Percentiles rank a stretch among this genome's conserved stretches.
Conservation (phyloP, 495 filamentous ascomycete species). For the Pyrenopolyporus hunteri region DNA sequence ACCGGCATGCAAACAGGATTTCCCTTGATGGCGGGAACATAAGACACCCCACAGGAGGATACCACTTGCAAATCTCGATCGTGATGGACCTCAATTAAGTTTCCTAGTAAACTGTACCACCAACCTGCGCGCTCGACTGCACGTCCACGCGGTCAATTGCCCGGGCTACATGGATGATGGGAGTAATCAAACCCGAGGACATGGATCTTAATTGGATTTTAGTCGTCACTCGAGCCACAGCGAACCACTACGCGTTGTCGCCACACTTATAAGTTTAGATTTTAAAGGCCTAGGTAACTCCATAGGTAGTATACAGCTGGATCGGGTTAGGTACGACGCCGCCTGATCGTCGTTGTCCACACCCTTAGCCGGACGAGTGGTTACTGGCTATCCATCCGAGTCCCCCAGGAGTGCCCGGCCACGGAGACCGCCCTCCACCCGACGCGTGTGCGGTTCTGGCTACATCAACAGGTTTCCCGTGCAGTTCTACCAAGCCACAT, state of each 20-base stretch:
- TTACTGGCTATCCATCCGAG: too few species aligned
- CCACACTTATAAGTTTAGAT: constrained; percentile 3
- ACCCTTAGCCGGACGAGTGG: background rate
- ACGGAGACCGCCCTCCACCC: constrained; percentile 20
- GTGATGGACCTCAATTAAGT: background rate
- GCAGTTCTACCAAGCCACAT: constrained; percentile 33
- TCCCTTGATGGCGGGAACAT: background rate
- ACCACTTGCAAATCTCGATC: constrained; percentile 33
- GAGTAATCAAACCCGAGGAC: background rate
- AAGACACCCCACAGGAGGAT: constrained; percentile 22
- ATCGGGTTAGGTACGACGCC: constrained; percentile 14
- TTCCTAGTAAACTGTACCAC: background rate
- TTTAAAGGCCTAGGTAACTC: too few species aligned
- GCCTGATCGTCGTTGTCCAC: constrained; percentile 11
- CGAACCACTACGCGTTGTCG: constrained; percentile 4
- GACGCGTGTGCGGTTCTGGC: background rate
- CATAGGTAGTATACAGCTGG: too few species aligned
- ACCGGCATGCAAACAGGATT: constrained; percentile 29
- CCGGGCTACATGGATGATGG: constrained; percentile 12
- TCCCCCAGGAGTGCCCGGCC: constrained; percentile 6
- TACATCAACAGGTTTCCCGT: constrained; percentile 35
- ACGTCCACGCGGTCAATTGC: constrained; percentile 8
- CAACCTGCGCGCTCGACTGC: background rate
- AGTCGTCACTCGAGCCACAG: constrained; percentile 18
- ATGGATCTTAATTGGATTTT: background rate